phyloP scores from a whole-genome alignment of 2,329 filamentous ascomycete species.

The Colletotrichum camelliae region DNA sequence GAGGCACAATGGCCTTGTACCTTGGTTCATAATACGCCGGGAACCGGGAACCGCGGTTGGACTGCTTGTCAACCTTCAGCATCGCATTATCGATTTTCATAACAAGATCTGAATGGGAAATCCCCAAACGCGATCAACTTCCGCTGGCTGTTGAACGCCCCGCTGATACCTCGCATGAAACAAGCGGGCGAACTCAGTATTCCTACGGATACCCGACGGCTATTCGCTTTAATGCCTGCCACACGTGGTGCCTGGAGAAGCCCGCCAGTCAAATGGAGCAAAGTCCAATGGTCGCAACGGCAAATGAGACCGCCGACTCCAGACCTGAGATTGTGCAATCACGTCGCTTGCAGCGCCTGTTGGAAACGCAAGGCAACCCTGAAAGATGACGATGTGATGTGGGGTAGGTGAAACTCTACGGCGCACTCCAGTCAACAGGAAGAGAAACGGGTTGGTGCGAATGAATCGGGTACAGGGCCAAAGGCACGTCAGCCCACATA shows the following conservation, averaged over 20 bases:
- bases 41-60: neutral
- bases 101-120: neutral
- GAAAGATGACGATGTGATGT: neutral
- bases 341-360: neutral
- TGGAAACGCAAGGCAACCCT: neutral
- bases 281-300: neutral
- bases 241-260: neutral
- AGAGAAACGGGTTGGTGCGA: neutral
- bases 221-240: neutral
- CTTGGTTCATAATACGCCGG: neutral
- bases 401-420: neutral
- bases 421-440: neutral
- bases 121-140: neutral
- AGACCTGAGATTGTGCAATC: neutral
- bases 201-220: neutral
- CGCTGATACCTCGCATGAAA: neutral
- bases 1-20: neutral
- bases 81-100: neutral
- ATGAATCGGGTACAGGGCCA: neutral
- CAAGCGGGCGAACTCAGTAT: neutral
- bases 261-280: neutral
- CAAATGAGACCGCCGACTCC: neutral
- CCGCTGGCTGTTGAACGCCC: neutral
- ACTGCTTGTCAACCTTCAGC: too few relatives aligned
- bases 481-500: neutral